Percentiles rank a stretch among this genome's conserved stretches.
Evolutionary conservation across 148 eudicot species (phyloP).

Genomic region (Polygonum aviculare): DNA sequence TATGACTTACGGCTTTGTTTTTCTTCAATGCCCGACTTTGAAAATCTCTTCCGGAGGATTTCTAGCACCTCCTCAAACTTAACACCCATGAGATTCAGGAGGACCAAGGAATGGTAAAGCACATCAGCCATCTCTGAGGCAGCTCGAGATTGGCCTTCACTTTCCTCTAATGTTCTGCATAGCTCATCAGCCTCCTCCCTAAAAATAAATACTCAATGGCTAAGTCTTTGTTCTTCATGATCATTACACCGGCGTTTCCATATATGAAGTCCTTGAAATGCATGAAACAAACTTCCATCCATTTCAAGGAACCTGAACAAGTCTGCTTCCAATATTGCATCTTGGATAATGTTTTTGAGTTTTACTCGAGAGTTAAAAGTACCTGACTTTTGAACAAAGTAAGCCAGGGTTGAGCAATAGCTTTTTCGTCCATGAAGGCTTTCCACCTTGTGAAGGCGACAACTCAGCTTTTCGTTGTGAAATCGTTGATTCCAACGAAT

Average conservation of each 20-base stretch:
- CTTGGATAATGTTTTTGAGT: too few relatives aligned
- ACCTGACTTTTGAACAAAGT: conserved; percentile 87
- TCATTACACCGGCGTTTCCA: too few relatives aligned
- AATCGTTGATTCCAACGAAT: conserved; percentile 70
- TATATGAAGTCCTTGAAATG: too few relatives aligned
- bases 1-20: conserved; percentile 48
- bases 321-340: neutral
- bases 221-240: neutral
- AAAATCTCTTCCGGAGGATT: conserved; percentile 55
- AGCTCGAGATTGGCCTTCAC: conserved; percentile 60
- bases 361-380: neutral
- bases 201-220: neutral
- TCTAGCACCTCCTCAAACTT: conserved; percentile 69
- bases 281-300: too few relatives aligned
- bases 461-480: conserved; percentile 51
- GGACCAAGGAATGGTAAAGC: conserved; percentile 87
- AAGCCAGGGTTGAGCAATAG: conserved; percentile 57
- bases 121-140: conserved; percentile 98
- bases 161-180: conserved; percentile 77
- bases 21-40: conserved; percentile 82
- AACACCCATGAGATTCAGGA: conserved; percentile 54
- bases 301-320: neutral
- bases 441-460: conserved; percentile 25
- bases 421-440: conserved; percentile 90
- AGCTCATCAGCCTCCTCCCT: conserved; percentile 95